Percentiles rank a stretch among this genome's conserved stretches.
Evolutionary conservation across 1,139 yeast genomes (phyloP).

Genomic region (Hansenula sp.): DNA sequence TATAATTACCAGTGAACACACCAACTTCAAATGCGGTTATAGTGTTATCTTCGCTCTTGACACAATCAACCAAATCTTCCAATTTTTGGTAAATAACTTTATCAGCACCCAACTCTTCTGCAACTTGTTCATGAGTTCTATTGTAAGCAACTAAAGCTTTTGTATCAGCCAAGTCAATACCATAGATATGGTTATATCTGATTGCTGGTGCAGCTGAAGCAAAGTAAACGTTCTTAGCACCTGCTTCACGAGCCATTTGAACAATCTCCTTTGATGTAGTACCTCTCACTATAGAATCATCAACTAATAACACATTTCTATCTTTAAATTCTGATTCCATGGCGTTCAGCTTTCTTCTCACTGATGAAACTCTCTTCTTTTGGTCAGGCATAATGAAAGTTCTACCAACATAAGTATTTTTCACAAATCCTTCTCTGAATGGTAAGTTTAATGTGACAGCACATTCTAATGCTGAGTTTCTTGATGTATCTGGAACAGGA

Average conservation of each 20-base stretch:
- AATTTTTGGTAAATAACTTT: conserved; percentile 83
- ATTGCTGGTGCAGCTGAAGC: conserved; percentile 92
- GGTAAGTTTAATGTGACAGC: conserved; percentile 78
- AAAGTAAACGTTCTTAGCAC: conserved; percentile 87
- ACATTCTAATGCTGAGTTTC: conserved; percentile 91
- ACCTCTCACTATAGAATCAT: conserved; percentile 96
- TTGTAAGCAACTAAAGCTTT: conserved; percentile 89
- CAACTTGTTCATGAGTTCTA: conserved; percentile 68
- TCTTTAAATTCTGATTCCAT: conserved; percentile 90
- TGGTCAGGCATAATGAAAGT: conserved; percentile 99
- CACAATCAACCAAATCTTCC: conserved; percentile 77
- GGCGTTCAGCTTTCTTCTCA: conserved; percentile 90
- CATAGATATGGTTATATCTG: conserved; percentile 76
- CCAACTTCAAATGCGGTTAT: conserved; percentile 82
- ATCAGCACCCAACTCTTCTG: conserved; percentile 85
- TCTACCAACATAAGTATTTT: conserved; percentile 94
- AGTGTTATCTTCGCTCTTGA: conserved; percentile 41
- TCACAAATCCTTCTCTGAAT: conserved; percentile 95
- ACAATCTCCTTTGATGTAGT: conserved; percentile 96
- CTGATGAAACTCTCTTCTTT: conserved; percentile 88
- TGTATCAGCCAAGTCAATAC: conserved; percentile 95
- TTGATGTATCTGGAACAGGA: conserved; percentile 96
- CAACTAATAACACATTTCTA: conserved; percentile 86
- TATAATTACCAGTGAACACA: conserved; percentile 92
- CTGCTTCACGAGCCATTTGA: conserved; percentile 97